Conservation (phyloP, 2,329 filamentous ascomycete genomes). For the Basipetospora chlamydospora region DNA sequence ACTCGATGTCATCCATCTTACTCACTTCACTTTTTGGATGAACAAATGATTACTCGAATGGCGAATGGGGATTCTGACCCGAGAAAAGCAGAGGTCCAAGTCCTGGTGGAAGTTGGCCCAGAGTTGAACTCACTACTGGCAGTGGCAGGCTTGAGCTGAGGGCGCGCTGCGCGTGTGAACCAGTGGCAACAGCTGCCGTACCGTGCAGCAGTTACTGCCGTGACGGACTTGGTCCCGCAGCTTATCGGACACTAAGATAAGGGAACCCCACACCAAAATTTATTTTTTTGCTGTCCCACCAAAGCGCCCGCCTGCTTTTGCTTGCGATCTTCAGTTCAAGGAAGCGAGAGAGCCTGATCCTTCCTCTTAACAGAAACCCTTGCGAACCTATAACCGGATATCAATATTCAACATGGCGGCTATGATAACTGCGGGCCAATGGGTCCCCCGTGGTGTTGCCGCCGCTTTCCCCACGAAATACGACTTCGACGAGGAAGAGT, state of each 20-base stretch:
- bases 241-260: constrained; percentile 6
- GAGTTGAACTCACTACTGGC: too few relatives aligned
- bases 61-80: too few relatives aligned
- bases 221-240: too few relatives aligned
- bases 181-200: constrained; percentile 1
- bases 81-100: too few relatives aligned
- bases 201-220: background rate
- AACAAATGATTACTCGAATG: too few relatives aligned
- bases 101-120: too few relatives aligned
- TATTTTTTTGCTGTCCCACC: constrained; percentile 4
- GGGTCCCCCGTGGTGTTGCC: constrained; percentile 64
- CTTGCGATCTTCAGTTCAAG: too few relatives aligned
- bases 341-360: background rate
- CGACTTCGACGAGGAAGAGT: constrained; percentile 61
- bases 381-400: background rate
- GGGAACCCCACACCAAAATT: constrained; percentile 2
- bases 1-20: constrained; percentile 21
- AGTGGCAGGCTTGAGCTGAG: background rate
- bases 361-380: constrained; percentile 1
- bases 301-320: background rate
- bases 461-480: constrained; percentile 64
- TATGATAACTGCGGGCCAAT: constrained; percentile 64
- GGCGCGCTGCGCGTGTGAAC: background rate
- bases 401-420: constrained; percentile 22
- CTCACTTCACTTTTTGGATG: too few relatives aligned